Evolutionary conservation across 1,284 basidiomycete genomes (phyloP), one percentile per base, ranked within the genome.

Genomic region (Lentinula novae-zelandiae): DNA sequence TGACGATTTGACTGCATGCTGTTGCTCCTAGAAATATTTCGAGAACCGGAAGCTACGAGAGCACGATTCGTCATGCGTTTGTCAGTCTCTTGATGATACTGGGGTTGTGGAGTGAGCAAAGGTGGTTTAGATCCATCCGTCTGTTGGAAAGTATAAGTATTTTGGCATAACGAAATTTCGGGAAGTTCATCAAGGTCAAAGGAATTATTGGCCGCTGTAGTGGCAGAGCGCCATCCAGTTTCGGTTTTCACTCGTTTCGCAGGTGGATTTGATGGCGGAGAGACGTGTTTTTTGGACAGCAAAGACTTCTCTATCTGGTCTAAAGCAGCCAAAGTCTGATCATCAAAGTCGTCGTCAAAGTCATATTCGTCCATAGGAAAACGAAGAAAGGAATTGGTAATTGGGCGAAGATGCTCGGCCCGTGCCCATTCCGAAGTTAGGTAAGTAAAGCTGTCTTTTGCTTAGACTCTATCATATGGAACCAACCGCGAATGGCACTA

Each of bases 271-370:
- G 66, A 63, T 34, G 70, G 49, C 39, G 65, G 36, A 67, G 63
- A 55, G 67, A 65, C 57, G 66, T 70, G 66, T 60, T 67, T 63
- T 33, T 65, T 65, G 68, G 27, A 27, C 63, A 76, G 42, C 67
- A 73, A 86, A 63, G 81, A 80, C 64, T 77, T 77, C 70, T 91
- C 89, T 59, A 79, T 80, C 57, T 78, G 74, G 62, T 89, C 86
- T 34, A 90, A 76, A 42, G 78, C 71, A 7, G 87, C 89, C 48
- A 90, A 71, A 2, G 83, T 78, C 63, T 79, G 74, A 51, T 84
- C 86, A 69, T 90, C 88, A 65, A 88, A 73, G 63, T 86, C 84
- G 71, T 86, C 84, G 63, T 74, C 71, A 66, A 83, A 82, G 72
- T 86, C 85, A 66, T 87, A 82, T 70, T 90, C 89, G 36, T 46